These are phyloP conservation scores for Suillus tomentosus DNA, from an alignment of 768 basidiomycete species.

Conservation along the genomic window DNA sequence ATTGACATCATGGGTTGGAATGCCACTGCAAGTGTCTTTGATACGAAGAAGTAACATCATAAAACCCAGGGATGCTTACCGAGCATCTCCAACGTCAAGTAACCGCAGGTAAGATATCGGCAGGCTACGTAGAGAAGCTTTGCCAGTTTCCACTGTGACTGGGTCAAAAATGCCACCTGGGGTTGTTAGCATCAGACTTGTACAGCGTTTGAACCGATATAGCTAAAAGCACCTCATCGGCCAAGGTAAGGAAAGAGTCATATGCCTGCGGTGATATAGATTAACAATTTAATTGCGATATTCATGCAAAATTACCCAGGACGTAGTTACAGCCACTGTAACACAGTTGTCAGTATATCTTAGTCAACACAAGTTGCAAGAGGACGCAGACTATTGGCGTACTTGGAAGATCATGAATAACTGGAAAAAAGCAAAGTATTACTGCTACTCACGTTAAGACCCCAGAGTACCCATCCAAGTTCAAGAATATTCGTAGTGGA, in stretches of 20 bases:
- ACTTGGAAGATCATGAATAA: background rate
- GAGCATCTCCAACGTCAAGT: background rate
- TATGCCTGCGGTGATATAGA: conserved; percentile 3
- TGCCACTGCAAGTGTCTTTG: background rate
- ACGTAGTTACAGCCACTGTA: conserved; percentile 4
- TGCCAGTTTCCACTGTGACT: conserved; percentile 4
- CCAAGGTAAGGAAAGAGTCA: conserved; percentile 5
- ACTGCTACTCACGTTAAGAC: conserved; percentile 1
- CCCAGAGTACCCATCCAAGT: background rate
- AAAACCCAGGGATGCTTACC: background rate
- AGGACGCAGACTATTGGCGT: background rate
- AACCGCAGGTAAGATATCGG: conserved; percentile 8
- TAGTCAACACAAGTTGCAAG: background rate
- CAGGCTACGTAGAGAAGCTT: conserved; percentile 16
- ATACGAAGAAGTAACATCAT: background rate
- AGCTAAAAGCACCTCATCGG: conserved; percentile 3
- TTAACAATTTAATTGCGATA: background rate
- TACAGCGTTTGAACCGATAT: background rate
- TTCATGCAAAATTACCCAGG: background rate
- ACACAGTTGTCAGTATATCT: background rate
- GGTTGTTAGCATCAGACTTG: background rate
- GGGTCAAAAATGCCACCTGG: conserved; percentile 2
- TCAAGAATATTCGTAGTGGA: background rate
- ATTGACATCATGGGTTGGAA: conserved; percentile 6
- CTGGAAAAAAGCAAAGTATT: background rate